Base-by-base conservation (phyloP, 371 early-diverging fungal species). In the Haplosporangium sp. region DNA sequence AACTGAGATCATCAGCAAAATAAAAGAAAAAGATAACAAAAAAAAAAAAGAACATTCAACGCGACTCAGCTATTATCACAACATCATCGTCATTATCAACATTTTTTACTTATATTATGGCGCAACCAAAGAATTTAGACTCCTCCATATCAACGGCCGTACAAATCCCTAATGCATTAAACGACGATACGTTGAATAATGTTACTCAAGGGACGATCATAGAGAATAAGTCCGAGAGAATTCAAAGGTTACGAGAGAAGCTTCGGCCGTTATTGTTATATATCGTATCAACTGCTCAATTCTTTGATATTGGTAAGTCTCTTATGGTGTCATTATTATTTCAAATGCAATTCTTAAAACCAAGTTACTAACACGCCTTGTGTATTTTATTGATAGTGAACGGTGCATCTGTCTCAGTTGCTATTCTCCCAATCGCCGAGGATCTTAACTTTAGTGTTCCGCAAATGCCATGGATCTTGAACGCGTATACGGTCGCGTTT, bases 401-500 rank as follows among this genome's bases (percentile, higher is more conserved):
- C 8, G 78, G 78, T 9, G 78, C 78, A 2, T 78, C 79, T 1
- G 79, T 78, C 34, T 62, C 79, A 0, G 74, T 78, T 5, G 79
- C 79, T 4, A 65, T 78, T 15, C 62, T 78, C 8, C 74, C 79
- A 13, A 78, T 78, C 42, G 79, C 79, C 0, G 55, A 69, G 9
- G 68, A 73, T 52, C 67, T 78, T 19, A 17, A 73, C 0, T 78
- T 78, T 47, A 37, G 38, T 11, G 57, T 67, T n/a, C 37, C 74
- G 4, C 63, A 70, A 34, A 39, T 73, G 47, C 67, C 57, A 13
- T 78, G 79, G 79, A 78, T 78, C 63, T n/a, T 78, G 11, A 73
- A 73, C 50, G 74, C 79, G 11, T 78, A 78, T 37, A 78, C 79
- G 2, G 67, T 78, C 45, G 63, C 79, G n/a, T 78, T 78, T 64